A percentile compares a stretch with the other conserved stretches of the same genome.
phyloP scores from a whole-genome alignment of 2,329 filamentous ascomycete species.

The Furcasterigmium furcatum region DNA sequence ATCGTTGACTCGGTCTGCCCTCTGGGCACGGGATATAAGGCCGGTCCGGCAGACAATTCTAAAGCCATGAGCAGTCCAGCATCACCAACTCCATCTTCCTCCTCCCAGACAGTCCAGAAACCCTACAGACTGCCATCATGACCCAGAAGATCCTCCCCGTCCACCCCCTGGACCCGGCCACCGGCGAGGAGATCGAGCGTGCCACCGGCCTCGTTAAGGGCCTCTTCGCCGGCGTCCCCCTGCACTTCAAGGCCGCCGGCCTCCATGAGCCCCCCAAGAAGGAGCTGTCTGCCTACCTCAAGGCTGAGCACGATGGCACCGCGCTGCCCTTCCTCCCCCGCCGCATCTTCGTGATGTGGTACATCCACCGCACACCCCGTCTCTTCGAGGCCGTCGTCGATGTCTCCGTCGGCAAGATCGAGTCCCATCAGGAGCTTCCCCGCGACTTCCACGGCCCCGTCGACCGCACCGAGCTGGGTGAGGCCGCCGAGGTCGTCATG shows the following conservation, averaged over 20 bases:
- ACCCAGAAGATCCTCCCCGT: neutral
- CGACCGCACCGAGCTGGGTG: slow-evolving; percentile 1
- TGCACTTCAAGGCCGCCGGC: slow-evolving; percentile 3
- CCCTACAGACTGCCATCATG: too few species aligned
- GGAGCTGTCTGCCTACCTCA: slow-evolving; percentile 1
- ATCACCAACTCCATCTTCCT: too few species aligned
- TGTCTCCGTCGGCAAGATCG: neutral
- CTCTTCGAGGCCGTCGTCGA: slow-evolving; percentile 2
- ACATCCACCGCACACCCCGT: neutral
- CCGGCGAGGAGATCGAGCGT: neutral
- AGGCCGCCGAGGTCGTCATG: slow-evolving; percentile 3
- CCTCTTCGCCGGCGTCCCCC: slow-evolving; percentile 1
- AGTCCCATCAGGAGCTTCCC: neutral
- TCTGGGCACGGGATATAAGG: too few species aligned
- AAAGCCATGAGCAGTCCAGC: too few species aligned
- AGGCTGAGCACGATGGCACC: neutral
- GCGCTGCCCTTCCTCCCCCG: neutral
- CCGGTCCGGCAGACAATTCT: too few species aligned
- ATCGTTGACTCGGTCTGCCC: too few species aligned
- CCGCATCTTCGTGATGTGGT: slow-evolving; percentile 3
- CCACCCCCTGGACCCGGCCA: slow-evolving; percentile 3
- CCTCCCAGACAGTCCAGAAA: too few species aligned
- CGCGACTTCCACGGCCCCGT: slow-evolving; percentile 2
- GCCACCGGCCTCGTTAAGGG: neutral
- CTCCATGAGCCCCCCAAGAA: slow-evolving; percentile 3